phyloP scores from a whole-genome alignment of 495 filamentous ascomycete species.

The Xanthoparmelia taractica region DNA sequence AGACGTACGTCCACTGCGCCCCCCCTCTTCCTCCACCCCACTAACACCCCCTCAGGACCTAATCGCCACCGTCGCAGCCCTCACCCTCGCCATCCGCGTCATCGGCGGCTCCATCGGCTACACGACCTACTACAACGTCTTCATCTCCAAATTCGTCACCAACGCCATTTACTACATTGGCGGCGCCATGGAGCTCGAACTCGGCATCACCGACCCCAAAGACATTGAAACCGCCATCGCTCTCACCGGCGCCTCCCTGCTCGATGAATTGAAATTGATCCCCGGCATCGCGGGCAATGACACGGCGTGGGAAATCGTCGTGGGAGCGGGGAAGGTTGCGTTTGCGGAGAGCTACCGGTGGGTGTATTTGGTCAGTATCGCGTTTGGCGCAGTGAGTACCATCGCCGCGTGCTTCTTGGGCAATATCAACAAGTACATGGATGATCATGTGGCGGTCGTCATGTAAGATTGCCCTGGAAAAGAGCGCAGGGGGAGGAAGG shows the following conservation, averaged over 20 bases:
- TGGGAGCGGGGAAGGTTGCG: conserved; percentile 54
- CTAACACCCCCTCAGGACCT: conserved; percentile 42
- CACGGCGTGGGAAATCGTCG: conserved; percentile 48
- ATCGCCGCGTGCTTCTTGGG: conserved; percentile 56
- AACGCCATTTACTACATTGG: conserved; percentile 46
- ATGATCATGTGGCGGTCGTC: conserved; percentile 60
- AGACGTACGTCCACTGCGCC: conserved; percentile 34
- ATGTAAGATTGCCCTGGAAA: conserved; percentile 30
- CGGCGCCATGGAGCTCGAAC: conserved; percentile 42
- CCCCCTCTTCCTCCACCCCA: not conserved
- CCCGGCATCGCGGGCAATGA: conserved; percentile 51
- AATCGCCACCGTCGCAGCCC: conserved; percentile 64
- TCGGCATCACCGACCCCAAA: conserved; percentile 45
- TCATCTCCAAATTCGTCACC: conserved; percentile 55
- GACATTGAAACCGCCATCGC: conserved; percentile 44
- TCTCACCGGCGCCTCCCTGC: conserved; percentile 49
- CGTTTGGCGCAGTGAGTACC: conserved; percentile 57
- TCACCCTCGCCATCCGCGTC: conserved; percentile 67
- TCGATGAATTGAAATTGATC: conserved; percentile 45
- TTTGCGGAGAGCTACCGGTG: conserved; percentile 58
- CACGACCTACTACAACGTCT: conserved; percentile 70
- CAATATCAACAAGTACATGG: conserved; percentile 58
- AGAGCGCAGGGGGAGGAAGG: not conserved
- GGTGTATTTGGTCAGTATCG: conserved; percentile 62
- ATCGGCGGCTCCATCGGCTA: conserved; percentile 66